Percentiles rank a stretch among this genome's conserved stretches.
Evolutionary conservation across 2,329 filamentous ascomycete genomes (phyloP).

Genomic region (Aspergillus latus): DNA sequence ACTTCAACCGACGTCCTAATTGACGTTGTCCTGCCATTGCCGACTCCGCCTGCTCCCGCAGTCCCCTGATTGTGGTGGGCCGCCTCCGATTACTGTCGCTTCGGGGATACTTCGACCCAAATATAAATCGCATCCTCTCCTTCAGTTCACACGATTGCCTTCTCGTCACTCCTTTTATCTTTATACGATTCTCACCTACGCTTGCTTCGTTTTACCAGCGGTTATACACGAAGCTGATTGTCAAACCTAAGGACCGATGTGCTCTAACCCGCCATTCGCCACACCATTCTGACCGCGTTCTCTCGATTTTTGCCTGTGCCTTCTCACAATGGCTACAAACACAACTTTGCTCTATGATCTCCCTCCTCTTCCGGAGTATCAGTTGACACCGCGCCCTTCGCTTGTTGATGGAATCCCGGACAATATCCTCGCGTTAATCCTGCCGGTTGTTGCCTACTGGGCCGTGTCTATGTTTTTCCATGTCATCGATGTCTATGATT

Average conservation of each 20-base stretch:
- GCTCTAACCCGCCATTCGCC: neutral
- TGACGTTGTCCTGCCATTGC: neutral
- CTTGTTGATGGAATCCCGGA: constrained; percentile 79
- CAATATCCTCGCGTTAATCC: constrained; percentile 70
- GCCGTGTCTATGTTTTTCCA: constrained; percentile 81
- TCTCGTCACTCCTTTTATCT: neutral
- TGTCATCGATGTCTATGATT: constrained; percentile 76
- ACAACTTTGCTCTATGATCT: constrained; percentile 54
- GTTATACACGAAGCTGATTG: neutral
- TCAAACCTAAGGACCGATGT: constrained; percentile 10
- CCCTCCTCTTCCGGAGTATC: constrained; percentile 83
- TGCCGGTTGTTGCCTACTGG: constrained; percentile 88
- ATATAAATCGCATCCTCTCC: constrained; percentile 7
- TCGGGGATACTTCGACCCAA: constrained; percentile 2
- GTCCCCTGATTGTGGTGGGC: constrained; percentile 21
- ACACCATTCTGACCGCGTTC: constrained; percentile 6
- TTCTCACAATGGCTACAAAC: constrained; percentile 36
- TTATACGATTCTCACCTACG: neutral
- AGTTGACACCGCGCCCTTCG: constrained; percentile 66
- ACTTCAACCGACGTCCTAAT: constrained; percentile 8
- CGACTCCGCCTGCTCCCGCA: constrained; percentile 9
- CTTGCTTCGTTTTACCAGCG: neutral
- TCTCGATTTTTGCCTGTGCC: constrained; percentile 10
- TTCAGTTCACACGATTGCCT: neutral
- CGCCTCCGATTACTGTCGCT: constrained; percentile 9